Base-by-base conservation (phyloP, 768 basidiomycete species). In the Lactarius vividus region DNA sequence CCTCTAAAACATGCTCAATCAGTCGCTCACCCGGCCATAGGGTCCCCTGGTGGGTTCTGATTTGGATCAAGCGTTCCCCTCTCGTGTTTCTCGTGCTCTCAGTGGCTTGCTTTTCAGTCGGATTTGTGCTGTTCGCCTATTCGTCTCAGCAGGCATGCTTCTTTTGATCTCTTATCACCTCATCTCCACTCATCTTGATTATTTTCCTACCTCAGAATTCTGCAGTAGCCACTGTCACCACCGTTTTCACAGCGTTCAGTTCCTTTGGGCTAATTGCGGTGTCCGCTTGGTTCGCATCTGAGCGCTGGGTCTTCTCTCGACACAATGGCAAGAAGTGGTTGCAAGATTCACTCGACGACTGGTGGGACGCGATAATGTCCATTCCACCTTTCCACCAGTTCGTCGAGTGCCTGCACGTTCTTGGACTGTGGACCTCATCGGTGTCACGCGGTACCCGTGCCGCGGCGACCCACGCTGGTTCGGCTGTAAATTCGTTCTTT, bases 41-140 rank as follows among this genome's bases (percentile, higher is more conserved):
- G 61, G 88, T 89, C 52, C 88, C 89, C 0, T 89, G 88, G 88
- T 90, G 89, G 88, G 88, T 90, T 53, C 76, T 89, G 63, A 92
- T 92, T 70, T 93, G 89, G 91, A 92, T 92, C 78, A 92, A 92
- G 73, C 81, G 90, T 40, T 90, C 89, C 6, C 91, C 91, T 16
- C 80, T 93, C 39, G 88, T 92, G 67, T 91, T 92, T 78, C 84
- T 92, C 55, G 90, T 92, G 65, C 81, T 92, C 74, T 91, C 91
- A 61, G 90, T 92, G 54, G 88, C 89, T 46, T 89, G 88, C 75
- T 93, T 93, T 76, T 92, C 88, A 1, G 81, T 89, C 49, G 91
- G 91, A 16, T 80, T 92, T 20, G 86, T 88, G 71, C 83, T 88
- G 53, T 92, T 92, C 72, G 82, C 89, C 16, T 92, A 91, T 72